Evolutionary conservation across 371 early-diverging fungal genomes (phyloP), one percentile per base, ranked within the genome.

Genomic region (Mortierella sp.): DNA sequence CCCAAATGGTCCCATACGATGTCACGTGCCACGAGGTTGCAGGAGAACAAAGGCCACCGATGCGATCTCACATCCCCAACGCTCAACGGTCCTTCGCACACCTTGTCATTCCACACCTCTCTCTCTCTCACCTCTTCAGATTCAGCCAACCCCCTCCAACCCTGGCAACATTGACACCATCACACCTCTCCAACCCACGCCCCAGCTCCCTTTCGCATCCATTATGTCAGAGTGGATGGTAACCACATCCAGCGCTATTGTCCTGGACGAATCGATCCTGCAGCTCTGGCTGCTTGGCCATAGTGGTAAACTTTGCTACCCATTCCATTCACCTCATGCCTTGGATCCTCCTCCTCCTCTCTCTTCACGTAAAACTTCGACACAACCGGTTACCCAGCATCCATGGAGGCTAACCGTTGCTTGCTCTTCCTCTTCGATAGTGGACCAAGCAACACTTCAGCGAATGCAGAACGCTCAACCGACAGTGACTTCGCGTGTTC

Each of bases 191-290:
- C 27, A 34, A 34, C 10, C 34, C 7, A 4, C 34, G 7, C 10
- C 25, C 31, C 28, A 28, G 16, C 46, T 34, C 12, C 41, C 34
- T 22, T 34, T n/a, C 37, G 1, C 69, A 34, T 71, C 49, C 62
- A 57, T 66, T 49, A 78, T 78, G 79, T 60, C 72, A n/a, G 79
- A 78, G 57, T 78, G 71, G 66, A 78, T 72, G 67, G 79, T 72
- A 8, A 72, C 72, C 44, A 54, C 72, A 17, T 78, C 79, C 48
- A 78, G 72, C 39, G 73, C 72, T 31, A 63, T 78, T n/a, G 72
- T 78, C 24, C 66, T 78, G 47, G 79, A 78, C 63, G 67, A 72
- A 51, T 72, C 79, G 29, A 72, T 72, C 31, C 61, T 78, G 8
- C 68, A 66, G 41, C 66, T 71, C 9, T 78, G 79, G 79, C 41